phyloP scores from a whole-genome alignment of 805 yeast species.

The Starmerella apicola region DNA sequence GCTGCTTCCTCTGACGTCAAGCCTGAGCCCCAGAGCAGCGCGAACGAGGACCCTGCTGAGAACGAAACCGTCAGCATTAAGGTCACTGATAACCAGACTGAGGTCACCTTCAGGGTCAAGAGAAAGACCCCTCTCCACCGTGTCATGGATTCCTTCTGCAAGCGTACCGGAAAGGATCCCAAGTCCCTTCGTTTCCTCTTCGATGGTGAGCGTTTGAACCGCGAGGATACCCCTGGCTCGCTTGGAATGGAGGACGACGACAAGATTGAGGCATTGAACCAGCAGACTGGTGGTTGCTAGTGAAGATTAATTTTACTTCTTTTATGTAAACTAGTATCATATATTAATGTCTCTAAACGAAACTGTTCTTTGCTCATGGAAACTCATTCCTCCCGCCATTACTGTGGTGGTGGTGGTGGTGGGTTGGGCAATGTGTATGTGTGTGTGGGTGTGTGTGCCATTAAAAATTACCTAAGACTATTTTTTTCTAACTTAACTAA shows the following conservation, averaged over 20 bases:
- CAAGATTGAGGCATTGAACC: slow-evolving; percentile 92
- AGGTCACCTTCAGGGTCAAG: slow-evolving; percentile 90
- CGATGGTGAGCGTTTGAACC: slow-evolving; percentile 83
- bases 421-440: background rate
- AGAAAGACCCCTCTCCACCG: slow-evolving; percentile 83
- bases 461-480: too few relatives aligned
- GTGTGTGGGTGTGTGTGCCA: background rate
- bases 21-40: slow-evolving; percentile 6
- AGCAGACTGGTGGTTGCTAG: slow-evolving; percentile 43
- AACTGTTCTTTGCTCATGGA: too few relatives aligned
- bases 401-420: too few relatives aligned
- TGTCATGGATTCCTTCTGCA: slow-evolving; percentile 95
- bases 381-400: too few relatives aligned
- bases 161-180: slow-evolving; percentile 86
- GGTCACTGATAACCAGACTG: slow-evolving; percentile 88
- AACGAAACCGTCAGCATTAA: slow-evolving; percentile 79
- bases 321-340: background rate
- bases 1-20: slow-evolving; percentile 10
- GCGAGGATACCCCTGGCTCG: slow-evolving; percentile 78
- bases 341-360: background rate
- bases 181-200: slow-evolving; percentile 74
- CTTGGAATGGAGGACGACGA: slow-evolving; percentile 93
- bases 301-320: background rate
- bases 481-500: too few relatives aligned
- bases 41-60: slow-evolving; percentile 7